Evolutionary conservation across 441 rosid genomes (phyloP), one percentile per base, ranked within the genome.

Genomic region (Adansonia rubrostipa): DNA sequence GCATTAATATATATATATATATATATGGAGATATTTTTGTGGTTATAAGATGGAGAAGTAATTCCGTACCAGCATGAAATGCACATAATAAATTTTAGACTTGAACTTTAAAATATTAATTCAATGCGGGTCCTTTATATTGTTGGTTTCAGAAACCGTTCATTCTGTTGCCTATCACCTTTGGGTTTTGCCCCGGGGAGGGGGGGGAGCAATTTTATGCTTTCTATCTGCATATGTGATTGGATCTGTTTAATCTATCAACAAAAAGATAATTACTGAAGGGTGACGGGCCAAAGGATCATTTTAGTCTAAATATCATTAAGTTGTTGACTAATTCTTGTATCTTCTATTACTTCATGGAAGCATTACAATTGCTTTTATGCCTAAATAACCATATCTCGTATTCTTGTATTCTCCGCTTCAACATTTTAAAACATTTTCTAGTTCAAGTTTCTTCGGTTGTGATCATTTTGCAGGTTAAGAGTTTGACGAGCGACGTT

Each of bases 401-500:
- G 2, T 64, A 40, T 33, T 33, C 42, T 61, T 40, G 8, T 42
- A 9, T 66, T 66, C 48, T 65, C 22, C 2, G 10, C 53, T 44
- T 45, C 42, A 15, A 9, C 50, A 4, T 36, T 72, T 33, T 7
- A 72, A 72, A 72, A n/a, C n/a, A 24, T 75, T 14, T 72, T 3
- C 10, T 53, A 3, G 70, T 36, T 75, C 33, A 63, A 42, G 33
- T 75, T 48, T 24, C 36, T 15, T n/a, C 15, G 17, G 17, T 64
- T n/a, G 45, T 33, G 56, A 15, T 63, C 36, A 58, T 73, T 63
- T 75, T 50, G 61, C 78, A 75, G 78, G 63, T 75, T 51, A 75
- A 64, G 58, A 48, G 4, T 51, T 75, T 48, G 78, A 75, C 78
- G 36, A 33, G 8, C 33, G 11, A 75, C 24, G 64, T 33, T 17